phyloP scores from a whole-genome alignment of 208 protist genomes.

The Wallacemonas sp. region DNA sequence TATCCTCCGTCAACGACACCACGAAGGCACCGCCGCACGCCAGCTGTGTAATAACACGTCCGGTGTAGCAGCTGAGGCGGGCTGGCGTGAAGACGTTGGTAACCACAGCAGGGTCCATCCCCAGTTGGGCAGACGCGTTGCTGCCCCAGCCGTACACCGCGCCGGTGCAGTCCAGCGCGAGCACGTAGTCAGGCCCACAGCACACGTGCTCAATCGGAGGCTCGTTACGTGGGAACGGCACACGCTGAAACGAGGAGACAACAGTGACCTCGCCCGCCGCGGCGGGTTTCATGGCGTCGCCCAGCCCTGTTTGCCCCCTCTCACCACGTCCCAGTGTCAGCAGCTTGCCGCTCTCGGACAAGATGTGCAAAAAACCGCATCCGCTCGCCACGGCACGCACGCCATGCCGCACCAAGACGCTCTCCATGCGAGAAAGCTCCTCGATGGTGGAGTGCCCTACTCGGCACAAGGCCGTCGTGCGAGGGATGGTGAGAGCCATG shows the following conservation, averaged over 20 bases:
- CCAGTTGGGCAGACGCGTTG: slow-evolving; percentile 53
- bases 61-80: slow-evolving; percentile 33
- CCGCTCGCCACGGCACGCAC: slow-evolving; percentile 43
- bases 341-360: slow-evolving; percentile 45
- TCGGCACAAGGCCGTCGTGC: slow-evolving; percentile 35
- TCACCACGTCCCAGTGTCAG: slow-evolving; percentile 52
- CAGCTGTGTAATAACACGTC: slow-evolving; percentile 46
- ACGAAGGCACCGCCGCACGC: slow-evolving; percentile 78
- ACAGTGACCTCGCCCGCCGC: slow-evolving; percentile 25
- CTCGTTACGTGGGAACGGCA: slow-evolving; percentile 24
- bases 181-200: slow-evolving; percentile 64
- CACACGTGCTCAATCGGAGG: slow-evolving; percentile 30
- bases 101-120: slow-evolving; percentile 12
- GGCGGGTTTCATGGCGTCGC: slow-evolving; percentile 28
- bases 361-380: slow-evolving; percentile 53
- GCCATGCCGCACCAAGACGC: slow-evolving; percentile 31
- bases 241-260: slow-evolving; percentile 25
- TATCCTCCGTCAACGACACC: slow-evolving; percentile 50
- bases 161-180: slow-evolving; percentile 44
- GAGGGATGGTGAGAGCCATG: slow-evolving; percentile 39
- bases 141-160: slow-evolving; percentile 71
- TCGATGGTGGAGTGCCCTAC: slow-evolving; percentile 34
- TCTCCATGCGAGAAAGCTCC: slow-evolving; percentile 40
- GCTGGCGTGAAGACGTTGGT: slow-evolving; percentile 39
- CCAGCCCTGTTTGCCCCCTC: slow-evolving; percentile 63